A percentile compares a stretch with the other conserved stretches of the same genome.
Evolutionary conservation across 371 early-diverging fungal species (phyloP).

Genomic region (Mucor racemosus): DNA sequence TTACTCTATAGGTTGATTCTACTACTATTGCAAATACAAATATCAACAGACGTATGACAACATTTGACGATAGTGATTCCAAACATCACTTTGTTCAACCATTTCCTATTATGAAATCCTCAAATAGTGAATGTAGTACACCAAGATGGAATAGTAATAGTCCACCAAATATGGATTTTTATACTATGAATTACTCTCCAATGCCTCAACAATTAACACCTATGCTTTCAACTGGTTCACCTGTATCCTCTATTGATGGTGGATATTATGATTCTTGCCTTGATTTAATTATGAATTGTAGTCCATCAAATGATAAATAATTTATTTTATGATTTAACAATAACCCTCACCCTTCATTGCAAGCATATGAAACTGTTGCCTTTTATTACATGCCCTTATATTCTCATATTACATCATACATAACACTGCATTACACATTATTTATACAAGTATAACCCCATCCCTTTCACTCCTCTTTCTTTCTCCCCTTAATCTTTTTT

Average conservation of each 20-base stretch:
- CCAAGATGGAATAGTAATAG: slow-evolving; percentile 15
- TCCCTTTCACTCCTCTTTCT: not conserved
- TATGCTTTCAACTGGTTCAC: slow-evolving; percentile 30
- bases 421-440: not conserved
- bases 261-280: slow-evolving; percentile 30
- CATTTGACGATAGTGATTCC: slow-evolving; percentile 5
- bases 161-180: slow-evolving; percentile 11
- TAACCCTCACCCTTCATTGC: slow-evolving; percentile 2
- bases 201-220: slow-evolving; percentile 33
- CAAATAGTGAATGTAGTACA: slow-evolving; percentile 14
- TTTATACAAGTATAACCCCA: too few species aligned
- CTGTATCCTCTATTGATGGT: slow-evolving; percentile 26
- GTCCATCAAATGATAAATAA: slow-evolving; percentile 1
- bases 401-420: slow-evolving; percentile 9
- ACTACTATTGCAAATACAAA: not conserved
- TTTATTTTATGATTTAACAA: not conserved
- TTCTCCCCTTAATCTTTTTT: not conserved
- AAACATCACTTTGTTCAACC: slow-evolving; percentile 6
- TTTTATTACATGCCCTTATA: not conserved
- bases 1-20: not conserved
- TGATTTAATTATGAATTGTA: slow-evolving; percentile 16
- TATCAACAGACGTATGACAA: slow-evolving; percentile 22
- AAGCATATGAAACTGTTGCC: slow-evolving; percentile 3
- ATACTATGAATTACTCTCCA: slow-evolving; percentile 24
- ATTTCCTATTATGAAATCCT: slow-evolving; percentile 10